Evolutionary conservation across 345 rosid species (phyloP).

Genomic region (Euclidium syriacum): DNA sequence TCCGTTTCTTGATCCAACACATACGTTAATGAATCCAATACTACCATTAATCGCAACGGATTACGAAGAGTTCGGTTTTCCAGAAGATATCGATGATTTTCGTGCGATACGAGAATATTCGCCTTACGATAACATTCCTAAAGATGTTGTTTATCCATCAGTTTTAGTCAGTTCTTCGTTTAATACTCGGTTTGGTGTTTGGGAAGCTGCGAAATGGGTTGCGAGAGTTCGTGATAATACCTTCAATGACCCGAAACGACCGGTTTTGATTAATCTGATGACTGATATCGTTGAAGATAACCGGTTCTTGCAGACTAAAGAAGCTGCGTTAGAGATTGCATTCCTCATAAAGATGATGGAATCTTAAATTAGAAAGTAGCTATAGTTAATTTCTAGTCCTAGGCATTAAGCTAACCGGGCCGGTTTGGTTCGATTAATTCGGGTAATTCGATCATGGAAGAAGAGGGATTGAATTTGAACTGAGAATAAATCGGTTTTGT

Average conservation of each 20-base stretch:
- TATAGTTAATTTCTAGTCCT: too few species aligned
- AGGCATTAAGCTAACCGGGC: too few species aligned
- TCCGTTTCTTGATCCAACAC: conserved; percentile 87
- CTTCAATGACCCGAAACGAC: conserved; percentile 57
- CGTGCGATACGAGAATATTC: conserved; percentile 66
- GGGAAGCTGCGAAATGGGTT: conserved; percentile 96
- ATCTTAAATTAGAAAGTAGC: conserved; percentile 29
- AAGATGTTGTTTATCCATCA: conserved; percentile 70
- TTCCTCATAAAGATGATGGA: conserved; percentile 73
- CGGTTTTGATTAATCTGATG: conserved; percentile 65
- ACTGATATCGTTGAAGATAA: conserved; percentile 87
- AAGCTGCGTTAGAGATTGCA: conserved; percentile 67
- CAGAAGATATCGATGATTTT: conserved; percentile 73
- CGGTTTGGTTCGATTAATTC: too few species aligned
- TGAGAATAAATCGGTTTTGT: too few species aligned
- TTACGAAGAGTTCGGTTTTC: conserved; percentile 90
- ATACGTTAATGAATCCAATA: conserved; percentile 75
- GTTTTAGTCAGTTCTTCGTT: conserved; percentile 80
- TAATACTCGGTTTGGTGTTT: conserved; percentile 86
- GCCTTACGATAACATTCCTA: conserved; percentile 81
- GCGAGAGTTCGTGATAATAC: conserved; percentile 73
- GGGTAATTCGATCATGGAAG: too few species aligned
- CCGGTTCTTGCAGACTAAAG: conserved; percentile 67
- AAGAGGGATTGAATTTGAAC: too few species aligned
- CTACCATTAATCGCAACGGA: conserved; percentile 73